These are phyloP conservation scores for Cairneyella variabilis DNA, from an alignment of 495 filamentous ascomycete genomes.

Conservation along the genomic window DNA sequence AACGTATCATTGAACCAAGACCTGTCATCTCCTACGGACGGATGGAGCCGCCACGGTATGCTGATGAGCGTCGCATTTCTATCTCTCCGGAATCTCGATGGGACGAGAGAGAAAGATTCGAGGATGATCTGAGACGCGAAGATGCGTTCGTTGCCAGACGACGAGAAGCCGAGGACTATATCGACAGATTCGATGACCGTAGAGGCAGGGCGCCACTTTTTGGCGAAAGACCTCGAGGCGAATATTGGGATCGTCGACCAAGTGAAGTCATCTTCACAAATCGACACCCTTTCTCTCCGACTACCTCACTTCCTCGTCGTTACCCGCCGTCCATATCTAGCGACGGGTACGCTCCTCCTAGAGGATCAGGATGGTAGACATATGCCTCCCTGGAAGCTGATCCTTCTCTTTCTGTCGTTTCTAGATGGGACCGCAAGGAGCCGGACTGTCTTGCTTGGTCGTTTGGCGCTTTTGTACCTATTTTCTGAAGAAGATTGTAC, in stretches of 20 bases:
- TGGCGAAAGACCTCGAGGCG: neutral
- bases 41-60: neutral
- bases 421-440: slow-evolving; percentile 10
- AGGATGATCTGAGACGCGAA: slow-evolving; percentile 5
- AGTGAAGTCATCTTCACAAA: neutral
- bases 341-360: neutral
- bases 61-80: neutral
- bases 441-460: neutral
- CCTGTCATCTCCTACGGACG: slow-evolving; percentile 12
- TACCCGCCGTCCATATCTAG: no score
- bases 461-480: neutral
- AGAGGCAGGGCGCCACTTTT: neutral
- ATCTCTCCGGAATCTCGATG: neutral
- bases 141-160: slow-evolving; percentile 1
- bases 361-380: neutral
- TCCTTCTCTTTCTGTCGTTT: neutral
- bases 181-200: neutral
- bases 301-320: slow-evolving; percentile 7
- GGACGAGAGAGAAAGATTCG: neutral
- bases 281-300: slow-evolving; percentile 12
- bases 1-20: slow-evolving; percentile 8
- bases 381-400: neutral
- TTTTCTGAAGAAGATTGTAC: slow-evolving; percentile 2
- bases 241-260: neutral
- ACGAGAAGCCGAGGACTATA: slow-evolving; percentile 21